Conservation (phyloP, 139 green algal species). For the Ulvella scutata region DNA sequence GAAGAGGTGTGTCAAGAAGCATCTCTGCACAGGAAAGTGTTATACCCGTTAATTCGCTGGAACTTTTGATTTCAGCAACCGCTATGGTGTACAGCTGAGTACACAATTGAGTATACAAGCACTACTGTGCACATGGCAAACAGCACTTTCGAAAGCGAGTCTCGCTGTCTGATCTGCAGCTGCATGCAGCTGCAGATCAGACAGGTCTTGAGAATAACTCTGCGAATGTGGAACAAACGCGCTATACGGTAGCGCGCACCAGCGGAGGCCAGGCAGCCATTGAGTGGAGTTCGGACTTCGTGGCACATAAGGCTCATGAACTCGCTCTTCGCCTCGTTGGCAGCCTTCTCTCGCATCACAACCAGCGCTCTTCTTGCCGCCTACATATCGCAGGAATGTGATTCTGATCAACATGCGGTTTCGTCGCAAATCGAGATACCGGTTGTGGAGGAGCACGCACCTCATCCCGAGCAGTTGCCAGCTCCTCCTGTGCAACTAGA, state of each 20-base stretch:
- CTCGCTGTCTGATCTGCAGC: too few species aligned
- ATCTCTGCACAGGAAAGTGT: too few species aligned
- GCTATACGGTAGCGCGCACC: too few species aligned
- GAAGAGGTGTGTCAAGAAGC: conserved; percentile 59
- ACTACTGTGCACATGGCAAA: too few species aligned
- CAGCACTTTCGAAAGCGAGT: too few species aligned
- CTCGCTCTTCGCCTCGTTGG: conserved; percentile 58
- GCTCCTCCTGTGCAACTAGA: conserved; percentile 36
- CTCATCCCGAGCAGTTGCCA: conserved; percentile 31
- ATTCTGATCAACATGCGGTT: not conserved
- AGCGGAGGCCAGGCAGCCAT: conserved; percentile 67
- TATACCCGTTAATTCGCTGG: too few species aligned
- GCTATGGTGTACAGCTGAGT: too few species aligned
- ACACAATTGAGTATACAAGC: too few species aligned
- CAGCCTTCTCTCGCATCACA: conserved; percentile 52
- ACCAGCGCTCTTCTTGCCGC: conserved; percentile 37
- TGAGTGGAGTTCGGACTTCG: conserved; percentile 63
- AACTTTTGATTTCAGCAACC: too few species aligned
- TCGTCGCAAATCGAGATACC: not conserved
- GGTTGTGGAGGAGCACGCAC: conserved; percentile 2
- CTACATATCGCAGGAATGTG: conserved; percentile 8
- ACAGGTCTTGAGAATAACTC: too few species aligned
- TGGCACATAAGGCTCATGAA: conserved; percentile 54
- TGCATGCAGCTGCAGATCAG: too few species aligned
- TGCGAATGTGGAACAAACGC: too few species aligned